A percentile compares a stretch with the other conserved stretches of the same genome.
phyloP scores from a whole-genome alignment of 805 yeast genomes.

The Brettanomyces custersianus region DNA sequence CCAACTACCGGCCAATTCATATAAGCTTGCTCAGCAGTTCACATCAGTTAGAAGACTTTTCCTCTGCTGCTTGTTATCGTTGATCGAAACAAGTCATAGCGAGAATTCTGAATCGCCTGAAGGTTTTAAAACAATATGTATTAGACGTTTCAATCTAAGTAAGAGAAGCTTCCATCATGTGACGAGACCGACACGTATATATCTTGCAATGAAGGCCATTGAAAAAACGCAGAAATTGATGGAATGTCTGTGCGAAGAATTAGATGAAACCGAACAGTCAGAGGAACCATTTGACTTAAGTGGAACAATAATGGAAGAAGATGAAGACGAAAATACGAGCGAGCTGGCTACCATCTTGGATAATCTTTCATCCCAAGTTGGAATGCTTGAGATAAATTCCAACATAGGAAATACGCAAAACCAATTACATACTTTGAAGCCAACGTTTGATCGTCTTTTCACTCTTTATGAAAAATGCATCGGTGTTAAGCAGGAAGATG shows the following conservation, averaged over 20 bases:
- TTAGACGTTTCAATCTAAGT: constrained; percentile 12
- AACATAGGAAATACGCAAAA: constrained; percentile 6
- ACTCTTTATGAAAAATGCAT: constrained; percentile 4
- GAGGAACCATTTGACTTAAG: too few species aligned
- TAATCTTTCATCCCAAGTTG: constrained; percentile 12
- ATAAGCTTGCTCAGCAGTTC: constrained; percentile 11
- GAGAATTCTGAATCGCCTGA: not conserved
- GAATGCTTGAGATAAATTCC: constrained; percentile 13
- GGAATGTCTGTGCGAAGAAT: constrained; percentile 9
- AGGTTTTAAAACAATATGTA: not conserved
- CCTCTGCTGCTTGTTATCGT: constrained; percentile 16
- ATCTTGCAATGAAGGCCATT: constrained; percentile 9
- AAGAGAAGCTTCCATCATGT: not conserved
- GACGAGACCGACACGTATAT: constrained; percentile 8
- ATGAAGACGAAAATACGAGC: constrained; percentile 1
- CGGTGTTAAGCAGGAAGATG: constrained; percentile 1
- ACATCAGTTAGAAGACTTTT: constrained; percentile 14
- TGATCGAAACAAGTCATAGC: constrained; percentile 9
- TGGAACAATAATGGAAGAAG: too few species aligned
- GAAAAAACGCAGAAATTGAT: constrained; percentile 8
- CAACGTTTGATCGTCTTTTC: constrained; percentile 9
- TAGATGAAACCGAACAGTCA: constrained; percentile 5
- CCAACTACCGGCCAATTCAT: too few species aligned
- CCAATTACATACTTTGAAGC: constrained; percentile 5
- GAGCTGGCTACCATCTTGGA: constrained; percentile 11